phyloP scores from a whole-genome alignment of 2,329 filamentous ascomycete species.

The Cytospora piceicola region DNA sequence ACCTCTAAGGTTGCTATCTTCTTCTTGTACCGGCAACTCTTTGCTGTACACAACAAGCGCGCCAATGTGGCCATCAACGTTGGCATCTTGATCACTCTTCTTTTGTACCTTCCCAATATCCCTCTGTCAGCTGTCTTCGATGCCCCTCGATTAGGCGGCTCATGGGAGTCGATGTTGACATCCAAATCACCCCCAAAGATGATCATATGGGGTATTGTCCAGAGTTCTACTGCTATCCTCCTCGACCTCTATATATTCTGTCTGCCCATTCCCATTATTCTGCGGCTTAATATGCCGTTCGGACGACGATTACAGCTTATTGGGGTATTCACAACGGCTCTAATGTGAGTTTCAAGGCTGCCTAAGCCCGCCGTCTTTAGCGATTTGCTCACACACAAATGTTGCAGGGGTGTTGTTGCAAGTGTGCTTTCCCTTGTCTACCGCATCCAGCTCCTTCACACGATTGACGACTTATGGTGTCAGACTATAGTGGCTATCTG shows the following conservation, averaged over 20 bases:
- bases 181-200: neutral
- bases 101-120: neutral
- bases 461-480: neutral
- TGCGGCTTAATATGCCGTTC: neutral
- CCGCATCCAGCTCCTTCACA: neutral
- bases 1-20: too few species aligned
- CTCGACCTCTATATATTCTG: slow-evolving; percentile 7
- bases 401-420: neutral
- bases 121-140: slow-evolving; percentile 6
- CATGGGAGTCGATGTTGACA: neutral
- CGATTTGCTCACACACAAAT: neutral
- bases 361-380: neutral
- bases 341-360: slow-evolving; percentile 2
- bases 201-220: neutral
- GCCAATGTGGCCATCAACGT: too few species aligned
- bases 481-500: neutral
- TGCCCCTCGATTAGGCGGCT: neutral
- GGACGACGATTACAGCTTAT: neutral
- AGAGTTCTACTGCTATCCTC: neutral
- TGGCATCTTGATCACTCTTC: too few species aligned
- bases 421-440: slow-evolving; percentile 5
- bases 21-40: too few species aligned
- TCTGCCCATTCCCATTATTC: neutral
- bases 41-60: too few species aligned
- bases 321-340: neutral